These are phyloP conservation scores for Ganoderma multipileum DNA, from an alignment of 1,284 basidiomycete genomes.

Conservation along the genomic window DNA sequence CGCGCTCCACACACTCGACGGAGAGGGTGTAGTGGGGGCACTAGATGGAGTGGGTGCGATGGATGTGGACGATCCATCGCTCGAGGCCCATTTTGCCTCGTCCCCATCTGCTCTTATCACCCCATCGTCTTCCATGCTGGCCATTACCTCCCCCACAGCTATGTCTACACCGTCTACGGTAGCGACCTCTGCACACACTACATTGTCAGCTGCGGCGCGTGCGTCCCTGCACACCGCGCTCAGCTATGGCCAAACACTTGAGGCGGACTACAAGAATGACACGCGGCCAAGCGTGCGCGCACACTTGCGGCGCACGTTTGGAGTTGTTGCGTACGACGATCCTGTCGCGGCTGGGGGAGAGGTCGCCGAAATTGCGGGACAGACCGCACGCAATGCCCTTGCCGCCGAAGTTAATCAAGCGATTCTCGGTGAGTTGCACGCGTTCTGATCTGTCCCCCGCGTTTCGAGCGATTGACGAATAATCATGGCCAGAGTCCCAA, in stretches of 20 bases:
- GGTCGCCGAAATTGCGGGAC: constrained; percentile 69
- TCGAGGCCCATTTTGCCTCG: constrained; percentile 36
- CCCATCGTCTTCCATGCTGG: constrained; percentile 4
- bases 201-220: constrained; percentile 41
- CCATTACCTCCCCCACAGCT: neutral
- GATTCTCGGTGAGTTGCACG: constrained; percentile 69
- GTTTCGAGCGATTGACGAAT: neutral
- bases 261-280: constrained; percentile 70
- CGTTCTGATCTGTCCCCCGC: neutral
- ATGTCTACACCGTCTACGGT: constrained; percentile 15
- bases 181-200: constrained; percentile 21
- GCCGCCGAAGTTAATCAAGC: constrained; percentile 83
- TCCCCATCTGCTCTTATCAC: constrained; percentile 20
- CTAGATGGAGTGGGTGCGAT: constrained; percentile 46
- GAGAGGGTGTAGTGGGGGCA: constrained; percentile 34
- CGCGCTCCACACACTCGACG: constrained; percentile 15
- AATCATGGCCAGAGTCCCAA: constrained; percentile 65
- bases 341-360: constrained; percentile 69
- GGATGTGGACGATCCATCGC: constrained; percentile 52
- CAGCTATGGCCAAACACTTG: constrained; percentile 71
- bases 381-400: constrained; percentile 66
- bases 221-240: constrained; percentile 69
- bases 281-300: constrained; percentile 64
- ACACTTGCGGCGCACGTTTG: constrained; percentile 75
- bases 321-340: constrained; percentile 80